These are phyloP conservation scores for Nakazawaea molendinolei DNA, from an alignment of 805 yeast genomes.

Conservation along the genomic window DNA sequence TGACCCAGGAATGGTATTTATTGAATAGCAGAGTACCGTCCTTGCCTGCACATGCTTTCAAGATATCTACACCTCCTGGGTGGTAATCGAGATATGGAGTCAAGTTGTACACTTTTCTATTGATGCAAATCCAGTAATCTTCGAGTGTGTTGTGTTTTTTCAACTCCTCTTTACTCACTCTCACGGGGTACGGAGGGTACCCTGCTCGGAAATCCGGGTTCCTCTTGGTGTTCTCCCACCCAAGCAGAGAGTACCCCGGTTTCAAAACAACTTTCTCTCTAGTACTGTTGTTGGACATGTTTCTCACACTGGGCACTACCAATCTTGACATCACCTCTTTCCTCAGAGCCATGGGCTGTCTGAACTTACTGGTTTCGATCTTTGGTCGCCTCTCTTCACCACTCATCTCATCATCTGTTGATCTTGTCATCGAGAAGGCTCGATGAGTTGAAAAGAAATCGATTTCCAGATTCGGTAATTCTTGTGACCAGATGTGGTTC, in stretches of 20 bases:
- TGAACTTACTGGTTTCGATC: slow-evolving; percentile 1
- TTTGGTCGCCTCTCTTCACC: background rate
- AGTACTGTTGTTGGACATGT: slow-evolving; percentile 10
- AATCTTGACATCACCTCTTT: too few relatives aligned
- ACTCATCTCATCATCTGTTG: background rate
- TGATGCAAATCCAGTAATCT: slow-evolving; percentile 83
- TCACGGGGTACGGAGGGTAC: slow-evolving; percentile 48
- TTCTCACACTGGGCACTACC: too few relatives aligned
- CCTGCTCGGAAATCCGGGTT: slow-evolving; percentile 48
- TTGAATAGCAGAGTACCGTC: slow-evolving; percentile 77
- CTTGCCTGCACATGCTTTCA: slow-evolving; percentile 73
- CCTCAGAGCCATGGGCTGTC: too few relatives aligned
- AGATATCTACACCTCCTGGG: slow-evolving; percentile 85
- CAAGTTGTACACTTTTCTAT: slow-evolving; percentile 79
- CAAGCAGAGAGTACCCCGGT: slow-evolving; percentile 83
- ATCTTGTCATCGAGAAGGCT: too few relatives aligned
- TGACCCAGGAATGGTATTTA: slow-evolving; percentile 69
- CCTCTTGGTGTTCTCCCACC: slow-evolving; percentile 66
- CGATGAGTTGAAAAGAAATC: too few relatives aligned
- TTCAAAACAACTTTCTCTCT: slow-evolving; percentile 54
- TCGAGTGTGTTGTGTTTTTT: slow-evolving; percentile 46
- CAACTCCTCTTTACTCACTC: slow-evolving; percentile 52
- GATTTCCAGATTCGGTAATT: too few relatives aligned
- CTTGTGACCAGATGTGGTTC: too few relatives aligned
- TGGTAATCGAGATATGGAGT: slow-evolving; percentile 80